phyloP scores from a whole-genome alignment of 2,329 filamentous ascomycete genomes.

The Exserohilum turcica region DNA sequence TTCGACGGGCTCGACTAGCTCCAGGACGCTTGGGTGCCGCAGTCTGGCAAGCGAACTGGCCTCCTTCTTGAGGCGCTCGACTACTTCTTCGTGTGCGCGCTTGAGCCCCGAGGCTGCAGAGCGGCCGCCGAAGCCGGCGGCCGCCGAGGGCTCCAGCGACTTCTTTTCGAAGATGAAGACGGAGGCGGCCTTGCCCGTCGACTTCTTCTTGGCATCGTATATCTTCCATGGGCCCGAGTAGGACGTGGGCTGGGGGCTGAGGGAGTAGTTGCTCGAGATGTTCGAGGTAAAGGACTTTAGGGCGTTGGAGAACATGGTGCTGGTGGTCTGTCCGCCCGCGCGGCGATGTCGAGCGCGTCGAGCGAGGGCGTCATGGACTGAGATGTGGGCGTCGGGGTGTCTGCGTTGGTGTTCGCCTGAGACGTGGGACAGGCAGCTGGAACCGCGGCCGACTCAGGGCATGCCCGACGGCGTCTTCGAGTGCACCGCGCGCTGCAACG shows the following conservation, averaged over 20 bases:
- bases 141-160: constrained; percentile 72
- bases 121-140: constrained; percentile 60
- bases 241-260: constrained; percentile 76
- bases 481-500: neutral
- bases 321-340: constrained; percentile 45
- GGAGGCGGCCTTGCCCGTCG: constrained; percentile 83
- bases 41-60: constrained; percentile 85
- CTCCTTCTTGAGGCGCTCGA: constrained; percentile 90
- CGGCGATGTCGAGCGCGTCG: constrained; percentile 25
- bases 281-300: constrained; percentile 94
- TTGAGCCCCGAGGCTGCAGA: constrained; percentile 72
- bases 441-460: constrained; percentile 23
- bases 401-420: constrained; percentile 19
- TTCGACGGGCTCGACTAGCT: constrained; percentile 92
- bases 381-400: constrained; percentile 14
- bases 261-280: constrained; percentile 88
- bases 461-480: constrained; percentile 9
- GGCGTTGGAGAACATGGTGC: constrained; percentile 81
- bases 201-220: constrained; percentile 96
- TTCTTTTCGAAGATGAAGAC: constrained; percentile 96
- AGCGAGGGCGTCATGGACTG: constrained; percentile 39
- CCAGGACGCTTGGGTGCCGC: constrained; percentile 88
- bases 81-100: constrained; percentile 82
- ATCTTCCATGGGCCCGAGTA: constrained; percentile 95
- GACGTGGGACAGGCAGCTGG: constrained; percentile 29